Base-by-base conservation (phyloP, 441 rosid species). In the Croton setiger region DNA sequence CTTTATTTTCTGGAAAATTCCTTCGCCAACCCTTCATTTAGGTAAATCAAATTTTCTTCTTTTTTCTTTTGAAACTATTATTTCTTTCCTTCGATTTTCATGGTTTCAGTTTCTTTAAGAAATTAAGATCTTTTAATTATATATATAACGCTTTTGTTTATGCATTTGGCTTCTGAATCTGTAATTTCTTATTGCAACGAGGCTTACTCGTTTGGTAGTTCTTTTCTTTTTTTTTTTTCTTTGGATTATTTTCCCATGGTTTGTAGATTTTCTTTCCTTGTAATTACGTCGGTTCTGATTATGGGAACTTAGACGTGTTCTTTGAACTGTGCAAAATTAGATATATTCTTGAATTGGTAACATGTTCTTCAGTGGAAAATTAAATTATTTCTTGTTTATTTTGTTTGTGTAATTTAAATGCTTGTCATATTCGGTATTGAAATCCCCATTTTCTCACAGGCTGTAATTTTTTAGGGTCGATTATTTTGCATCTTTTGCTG, bases 21-120 rank as follows among this genome's bases (percentile, higher is more conserved):
- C 52, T 43, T 55, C 70, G 0, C 41, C 41, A 3, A 4, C 61
- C 15, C 4, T 39, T 23, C 5, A 67, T 27, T 27, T 11, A 41
- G 70, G 70, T 67, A 44, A 15, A 14, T 55, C 63, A n/a, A n/a
- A 4, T 7, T 64, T 39, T 2, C 14, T 7, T 49, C 36, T 64
- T 48, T 11, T 4, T 10, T 33, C 0, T 7, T 33, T 27, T 64
- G 18, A 15, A 11, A 3, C 3, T n/a, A 31, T 49, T 21, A 44
- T 48, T 2, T 47, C 14, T 23, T 47, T 35, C 0, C 17, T 59
- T 37, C 3, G 21, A 5, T 11, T 64, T 51, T 1, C 67, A 31
- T 47, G 44, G 67, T 48, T 33, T 13, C 21, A 7, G 43, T 48
- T 64, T 61, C 51, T 61, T 4, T 49, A 5, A 18, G n/a, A 9